Percentiles rank a stretch among this genome's conserved stretches.
Conservation (phyloP, 2,329 filamentous ascomycete genomes). For the Ceratocystis huliohia region DNA sequence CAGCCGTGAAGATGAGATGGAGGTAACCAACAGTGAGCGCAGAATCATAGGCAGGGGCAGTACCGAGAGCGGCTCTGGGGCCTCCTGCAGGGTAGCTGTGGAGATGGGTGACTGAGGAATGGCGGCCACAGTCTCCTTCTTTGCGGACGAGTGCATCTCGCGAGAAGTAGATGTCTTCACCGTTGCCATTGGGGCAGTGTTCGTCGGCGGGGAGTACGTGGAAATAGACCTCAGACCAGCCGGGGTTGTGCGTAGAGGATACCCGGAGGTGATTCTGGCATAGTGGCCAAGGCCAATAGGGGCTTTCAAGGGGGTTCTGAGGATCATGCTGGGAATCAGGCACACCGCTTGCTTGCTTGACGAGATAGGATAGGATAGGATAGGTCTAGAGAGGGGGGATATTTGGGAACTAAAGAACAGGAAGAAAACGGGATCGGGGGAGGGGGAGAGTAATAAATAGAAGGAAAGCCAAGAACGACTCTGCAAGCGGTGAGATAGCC, state of each 20-base stretch:
- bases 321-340: neutral
- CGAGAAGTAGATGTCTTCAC: neutral
- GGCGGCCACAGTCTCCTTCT: conserved; percentile 18
- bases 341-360: neutral
- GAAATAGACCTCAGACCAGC: neutral
- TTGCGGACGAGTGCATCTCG: conserved; percentile 16
- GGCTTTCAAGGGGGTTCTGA: conserved; percentile 2
- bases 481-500: neutral
- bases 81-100: conserved; percentile 17
- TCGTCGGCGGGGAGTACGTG: neutral
- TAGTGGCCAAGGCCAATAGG: conserved; percentile 10
- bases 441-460: neutral
- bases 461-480: too few relatives aligned
- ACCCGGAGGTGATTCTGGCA: neutral
- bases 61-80: conserved; percentile 43
- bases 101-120: neutral
- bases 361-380: too few relatives aligned
- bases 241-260: neutral
- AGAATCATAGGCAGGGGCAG: conserved; percentile 54
- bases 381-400: too few relatives aligned
- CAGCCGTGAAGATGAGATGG: conserved; percentile 55
- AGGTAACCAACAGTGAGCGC: conserved; percentile 55
- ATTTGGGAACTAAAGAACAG: neutral
- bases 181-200: neutral
- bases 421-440: neutral